phyloP scores from a whole-genome alignment of 2,329 filamentous ascomycete genomes.

The Alternaria brassicae region DNA sequence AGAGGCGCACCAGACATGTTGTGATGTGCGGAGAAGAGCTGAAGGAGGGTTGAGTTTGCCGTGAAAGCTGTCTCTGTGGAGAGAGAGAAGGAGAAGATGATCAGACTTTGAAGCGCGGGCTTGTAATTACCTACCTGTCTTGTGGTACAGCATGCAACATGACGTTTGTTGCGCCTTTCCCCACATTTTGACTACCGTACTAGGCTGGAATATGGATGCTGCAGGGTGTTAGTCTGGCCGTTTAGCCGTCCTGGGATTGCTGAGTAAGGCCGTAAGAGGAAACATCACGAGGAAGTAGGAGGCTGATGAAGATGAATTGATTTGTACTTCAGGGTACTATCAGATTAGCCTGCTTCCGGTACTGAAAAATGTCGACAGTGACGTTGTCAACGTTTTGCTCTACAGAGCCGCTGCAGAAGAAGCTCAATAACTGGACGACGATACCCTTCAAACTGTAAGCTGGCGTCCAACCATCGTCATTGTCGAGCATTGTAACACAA shows the following conservation, averaged over 20 bases:
- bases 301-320: not conserved
- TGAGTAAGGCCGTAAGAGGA: not conserved
- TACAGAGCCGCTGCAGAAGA: slow-evolving; percentile 58
- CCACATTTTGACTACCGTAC: not conserved
- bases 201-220: not conserved
- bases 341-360: not conserved
- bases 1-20: not conserved
- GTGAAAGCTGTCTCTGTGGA: not conserved
- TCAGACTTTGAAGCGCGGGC: not conserved
- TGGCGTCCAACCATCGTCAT: slow-evolving; percentile 54
- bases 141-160: not conserved
- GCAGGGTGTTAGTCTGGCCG: not conserved
- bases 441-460: slow-evolving; percentile 61
- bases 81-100: not conserved
- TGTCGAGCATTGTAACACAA: slow-evolving; percentile 58
- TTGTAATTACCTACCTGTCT: not conserved
- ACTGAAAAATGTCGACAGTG: slow-evolving; percentile 32
- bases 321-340: not conserved
- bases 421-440: slow-evolving; percentile 61
- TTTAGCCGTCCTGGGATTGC: not conserved
- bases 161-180: not conserved
- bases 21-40: not conserved
- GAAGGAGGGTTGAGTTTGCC: not conserved
- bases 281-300: not conserved
- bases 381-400: slow-evolving; percentile 51